phyloP scores from a whole-genome alignment of 129 eudicot genomes.

The Helianthus tuberosus region DNA sequence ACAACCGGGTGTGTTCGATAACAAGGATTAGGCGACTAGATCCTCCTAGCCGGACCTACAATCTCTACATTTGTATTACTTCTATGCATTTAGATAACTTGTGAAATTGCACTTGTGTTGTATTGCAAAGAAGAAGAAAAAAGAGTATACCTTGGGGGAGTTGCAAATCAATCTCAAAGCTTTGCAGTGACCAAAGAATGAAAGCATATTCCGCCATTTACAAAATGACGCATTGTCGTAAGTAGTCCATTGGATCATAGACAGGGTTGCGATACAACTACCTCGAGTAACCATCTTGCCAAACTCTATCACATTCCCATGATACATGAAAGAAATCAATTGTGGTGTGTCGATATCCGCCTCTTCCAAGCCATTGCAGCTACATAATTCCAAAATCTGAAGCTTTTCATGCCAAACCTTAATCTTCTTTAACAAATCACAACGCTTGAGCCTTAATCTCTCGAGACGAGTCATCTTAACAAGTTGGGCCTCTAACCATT shows the following conservation, averaged over 20 bases:
- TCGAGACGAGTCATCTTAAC: slow-evolving; percentile 11
- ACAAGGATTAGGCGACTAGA: no score
- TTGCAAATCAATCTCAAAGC: slow-evolving; percentile 26
- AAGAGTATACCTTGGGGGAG: slow-evolving; percentile 18
- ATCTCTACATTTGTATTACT: no score
- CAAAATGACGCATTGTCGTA: not conserved
- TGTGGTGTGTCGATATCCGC: slow-evolving; percentile 33
- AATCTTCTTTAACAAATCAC: slow-evolving; percentile 18
- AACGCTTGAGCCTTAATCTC: slow-evolving; percentile 27
- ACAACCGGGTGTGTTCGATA: no score
- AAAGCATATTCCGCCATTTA: slow-evolving; percentile 32
- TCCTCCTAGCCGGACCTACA: no score
- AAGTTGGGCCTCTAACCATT: slow-evolving; percentile 31
- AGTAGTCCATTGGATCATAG: slow-evolving; percentile 1
- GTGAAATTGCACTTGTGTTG: not conserved
- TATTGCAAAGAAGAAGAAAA: not conserved
- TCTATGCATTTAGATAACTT: no score
- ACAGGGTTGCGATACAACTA: slow-evolving; percentile 16
- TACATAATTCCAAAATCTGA: slow-evolving; percentile 22
- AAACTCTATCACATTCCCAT: slow-evolving; percentile 18
- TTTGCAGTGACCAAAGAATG: slow-evolving; percentile 34
- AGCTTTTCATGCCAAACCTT: slow-evolving; percentile 27
- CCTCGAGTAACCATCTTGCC: slow-evolving; percentile 23
- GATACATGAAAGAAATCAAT: slow-evolving; percentile 30
- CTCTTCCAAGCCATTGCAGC: slow-evolving; percentile 10